A percentile compares a stretch with the other conserved stretches of the same genome.
These are phyloP conservation scores for Nematodospora valgi DNA, from an alignment of 805 yeast genomes.

Conservation along the genomic window DNA sequence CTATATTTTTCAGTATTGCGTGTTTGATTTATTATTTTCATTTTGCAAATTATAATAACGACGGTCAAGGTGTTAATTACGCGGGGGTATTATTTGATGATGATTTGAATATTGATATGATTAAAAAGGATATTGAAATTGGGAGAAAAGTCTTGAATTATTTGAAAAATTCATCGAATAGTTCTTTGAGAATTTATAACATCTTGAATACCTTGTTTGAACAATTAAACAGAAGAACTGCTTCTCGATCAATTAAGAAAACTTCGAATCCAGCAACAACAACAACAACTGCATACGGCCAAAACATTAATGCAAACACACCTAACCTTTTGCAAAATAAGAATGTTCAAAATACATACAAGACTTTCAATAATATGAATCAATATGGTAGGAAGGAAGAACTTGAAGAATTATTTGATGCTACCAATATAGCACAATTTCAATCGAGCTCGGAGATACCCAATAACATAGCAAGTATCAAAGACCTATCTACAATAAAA, in stretches of 20 bases:
- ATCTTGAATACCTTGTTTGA: conserved; percentile 78
- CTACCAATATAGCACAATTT: conserved; percentile 9
- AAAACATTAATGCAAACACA: conserved; percentile 1
- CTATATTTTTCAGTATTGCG: conserved; percentile 85
- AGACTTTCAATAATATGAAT: conserved; percentile 29
- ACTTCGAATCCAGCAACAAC: conserved; percentile 6
- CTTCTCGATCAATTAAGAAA: conserved; percentile 32
- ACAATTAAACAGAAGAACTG: conserved; percentile 71
- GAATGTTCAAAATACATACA: conserved; percentile 15
- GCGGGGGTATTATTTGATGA: conserved; percentile 45
- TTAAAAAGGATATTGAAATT: conserved; percentile 72
- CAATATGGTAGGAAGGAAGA: conserved; percentile 11
- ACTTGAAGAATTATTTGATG: conserved; percentile 9
- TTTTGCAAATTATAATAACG: conserved; percentile 42
- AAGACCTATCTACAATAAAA: neutral
- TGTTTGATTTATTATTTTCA: conserved; percentile 80
- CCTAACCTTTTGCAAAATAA: conserved; percentile 3
- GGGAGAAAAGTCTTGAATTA: conserved; percentile 73
- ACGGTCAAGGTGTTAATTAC: conserved; percentile 34
- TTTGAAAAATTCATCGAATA: conserved; percentile 69
- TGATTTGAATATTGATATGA: conserved; percentile 50
- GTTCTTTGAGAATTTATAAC: conserved; percentile 78
- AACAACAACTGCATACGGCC: conserved; percentile 5
- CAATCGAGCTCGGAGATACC: conserved; percentile 8
- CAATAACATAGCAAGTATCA: neutral